Conservation (phyloP, 2,329 filamentous ascomycete species). For the Thermoascus crustaceus region DNA sequence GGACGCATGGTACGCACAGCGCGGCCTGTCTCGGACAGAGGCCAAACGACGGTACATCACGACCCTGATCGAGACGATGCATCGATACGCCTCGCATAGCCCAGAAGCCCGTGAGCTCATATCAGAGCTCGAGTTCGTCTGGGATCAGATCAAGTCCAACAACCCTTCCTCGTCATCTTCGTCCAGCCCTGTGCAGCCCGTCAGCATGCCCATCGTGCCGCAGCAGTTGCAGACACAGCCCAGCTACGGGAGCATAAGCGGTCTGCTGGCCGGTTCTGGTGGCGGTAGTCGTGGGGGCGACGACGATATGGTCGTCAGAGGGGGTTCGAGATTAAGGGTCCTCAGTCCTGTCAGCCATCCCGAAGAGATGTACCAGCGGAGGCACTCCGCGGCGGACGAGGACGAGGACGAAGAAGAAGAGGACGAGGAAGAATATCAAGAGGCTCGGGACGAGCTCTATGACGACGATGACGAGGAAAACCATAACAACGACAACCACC, state of each 20-base stretch:
- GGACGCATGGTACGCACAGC: constrained; percentile 93
- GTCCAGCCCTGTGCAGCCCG: constrained; percentile 22
- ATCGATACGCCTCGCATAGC: constrained; percentile 80
- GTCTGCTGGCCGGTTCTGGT: constrained; percentile 27
- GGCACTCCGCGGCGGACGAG: constrained; percentile 32
- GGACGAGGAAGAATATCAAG: constrained; percentile 29
- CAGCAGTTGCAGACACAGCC: constrained; percentile 26
- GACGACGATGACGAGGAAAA: constrained; percentile 8
- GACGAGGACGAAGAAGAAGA: constrained; percentile 42
- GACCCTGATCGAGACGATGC: constrained; percentile 92
- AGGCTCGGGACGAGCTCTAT: constrained; percentile 27
- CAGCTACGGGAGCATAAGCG: constrained; percentile 28
- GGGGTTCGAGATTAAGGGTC: constrained; percentile 56
- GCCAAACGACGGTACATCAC: constrained; percentile 92
- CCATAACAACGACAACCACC: constrained; percentile 16
- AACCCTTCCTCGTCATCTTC: constrained; percentile 53
- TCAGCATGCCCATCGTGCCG: constrained; percentile 21
- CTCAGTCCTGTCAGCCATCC: constrained; percentile 81
- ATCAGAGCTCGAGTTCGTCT: constrained; percentile 94
- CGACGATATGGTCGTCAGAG: constrained; percentile 41
- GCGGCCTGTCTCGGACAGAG: constrained; percentile 75
- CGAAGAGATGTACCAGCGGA: constrained; percentile 49
- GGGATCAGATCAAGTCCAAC: constrained; percentile 94
- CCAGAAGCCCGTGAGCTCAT: constrained; percentile 77
- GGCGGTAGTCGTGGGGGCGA: constrained; percentile 23